Evolutionary conservation across 148 eudicot genomes (phyloP), one percentile per base, ranked within the genome.

Genomic region (Camellia granthamiana): DNA sequence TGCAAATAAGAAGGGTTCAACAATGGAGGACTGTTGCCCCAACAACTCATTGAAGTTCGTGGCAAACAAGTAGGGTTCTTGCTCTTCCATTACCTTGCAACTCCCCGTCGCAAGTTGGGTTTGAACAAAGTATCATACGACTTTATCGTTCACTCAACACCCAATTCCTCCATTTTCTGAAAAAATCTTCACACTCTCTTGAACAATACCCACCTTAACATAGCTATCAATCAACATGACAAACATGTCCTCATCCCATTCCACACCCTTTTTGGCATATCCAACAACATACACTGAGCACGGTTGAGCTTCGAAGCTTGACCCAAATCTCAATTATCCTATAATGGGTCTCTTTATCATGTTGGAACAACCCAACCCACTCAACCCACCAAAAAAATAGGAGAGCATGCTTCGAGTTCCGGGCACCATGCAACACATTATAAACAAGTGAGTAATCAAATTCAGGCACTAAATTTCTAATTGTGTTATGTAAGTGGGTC

Each of bases 361-460:
- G 98, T 67, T 58, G 61, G 80, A 90, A 84, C 7, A 91, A 77
- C 9, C 93, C 91, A 0, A 93, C 81, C 76, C 93, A 69, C 19
- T 92, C 98, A 3, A 90, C 92, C 98, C 98, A 94, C 41, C 98
- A 79, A 73, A 92, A 94, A 80, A 94, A 94, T 85, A 87, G 92
- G 44, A 94, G 89, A 3, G 98, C 97, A 18, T 92, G 95, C 43
- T 90, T 95, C 2, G 95, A 16, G 44, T 81, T 88, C 69, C 86
- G 85, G 13, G 93, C 85, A 79, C 81, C 44, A 52, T 91, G 89
- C 52, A 94, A 15, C 30, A 30, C 30, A 30, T 30, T 30, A 30
- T 30, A 30, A 30, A 30, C 30, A 30, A 30, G 30, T 30, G 63
- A 49, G 19, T 88, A 83, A 76, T 92, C 93, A 74, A 92, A 94